Base-by-base conservation (phyloP, 2,329 filamentous ascomycete genomes). In the Colletotrichum somersetense region DNA sequence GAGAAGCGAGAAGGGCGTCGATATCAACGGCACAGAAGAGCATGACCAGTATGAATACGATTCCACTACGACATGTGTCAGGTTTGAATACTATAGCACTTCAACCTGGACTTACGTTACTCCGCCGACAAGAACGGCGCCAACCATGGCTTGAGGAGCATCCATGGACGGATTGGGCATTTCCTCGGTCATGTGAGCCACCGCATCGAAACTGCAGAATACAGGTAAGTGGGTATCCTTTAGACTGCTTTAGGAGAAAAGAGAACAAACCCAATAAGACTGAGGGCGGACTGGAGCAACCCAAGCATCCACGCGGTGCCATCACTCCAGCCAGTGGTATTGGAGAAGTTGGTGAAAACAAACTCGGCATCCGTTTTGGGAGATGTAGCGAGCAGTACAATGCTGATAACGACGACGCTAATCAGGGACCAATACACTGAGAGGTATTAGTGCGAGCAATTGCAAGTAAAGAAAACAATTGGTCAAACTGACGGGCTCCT, bases 301-400 rank as follows among this genome's bases (percentile, higher is more conserved):
- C 85, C 85, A 1, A 87, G 76, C 18, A 86, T 80, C 85, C 85
- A 87, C 0, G 85, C 79, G 20, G 86, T 77, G 1, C 85, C 85
- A 61, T 85, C 82, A 1, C 80, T 77, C 84, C 84, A 86, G 2
- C 83, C 83, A 1, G 82, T 84, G 44, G 80, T 79, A 74, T 87
- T 87, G n/a, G 76, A 75, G 64, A 85, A 86, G 16, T 82, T 77
- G 7, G 80, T 77, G 68, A 86, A 87, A 14, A 86, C 84, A 71
- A 81, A 85, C 18, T 76, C 74, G 10, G 83, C 81, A 44, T 79
- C 77, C 10, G 83, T 84, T 58, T 87, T 85, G 46, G 87, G 83
- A 3, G 76, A 77, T 38, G 80, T 85, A 1, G 81, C 79, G 0
- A 85, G 79, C 1, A 85, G 77, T 8, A 83, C 79, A 66, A 85